Evolutionary conservation across 352 stramenopile genomes (phyloP), one percentile per base, ranked within the genome.

Genomic region (Globisporangium perplexum): DNA sequence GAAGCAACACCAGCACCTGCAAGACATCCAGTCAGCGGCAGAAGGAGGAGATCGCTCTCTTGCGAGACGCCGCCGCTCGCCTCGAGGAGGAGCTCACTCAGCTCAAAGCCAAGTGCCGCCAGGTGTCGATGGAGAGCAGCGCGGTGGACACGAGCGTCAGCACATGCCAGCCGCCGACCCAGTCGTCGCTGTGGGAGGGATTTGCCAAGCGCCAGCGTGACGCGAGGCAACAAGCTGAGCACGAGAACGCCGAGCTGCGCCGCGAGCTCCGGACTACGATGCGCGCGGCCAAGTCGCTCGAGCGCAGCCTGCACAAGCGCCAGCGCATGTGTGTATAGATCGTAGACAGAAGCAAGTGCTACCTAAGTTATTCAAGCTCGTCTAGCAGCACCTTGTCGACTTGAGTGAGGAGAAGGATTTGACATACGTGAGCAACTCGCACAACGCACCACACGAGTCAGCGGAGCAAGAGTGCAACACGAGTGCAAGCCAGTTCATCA

Each of bases 21-120:
- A 56, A 42, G 20, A 56, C 26, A n/a, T 48, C 50, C 5, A 56
- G 50, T 18, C 50, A 56, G 50, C 39, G 50, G 3, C 50, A 49
- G 50, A 42, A 42, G 1, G 39, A 52, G 17, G 53, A 59, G 43
- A 50, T 59, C 43, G 10, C 33, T 7, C 28, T 11, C 28, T n/a
- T 59, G 43, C 30, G 42, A 14, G 20, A n/a, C 14, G 20, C 33
- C 3, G 43, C 24, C 23, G n/a, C 17, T n/a, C 20, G 22, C 15
- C 33, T 54, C 14, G 49, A 33, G 11, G 20, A 54, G 11, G 31
- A 54, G 22, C 49, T 54, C 7, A 28, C 46, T 12, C 18, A 35
- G 4, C 8, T 39, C 26, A 39, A 41, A 50, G 28, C 28, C 3
- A 49, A 42, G 31, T 33, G 31, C n/a, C 20, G 47, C 39, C 14